Evolutionary conservation across 352 stramenopile species (phyloP).

Genomic region (Phytophthora meadii): DNA sequence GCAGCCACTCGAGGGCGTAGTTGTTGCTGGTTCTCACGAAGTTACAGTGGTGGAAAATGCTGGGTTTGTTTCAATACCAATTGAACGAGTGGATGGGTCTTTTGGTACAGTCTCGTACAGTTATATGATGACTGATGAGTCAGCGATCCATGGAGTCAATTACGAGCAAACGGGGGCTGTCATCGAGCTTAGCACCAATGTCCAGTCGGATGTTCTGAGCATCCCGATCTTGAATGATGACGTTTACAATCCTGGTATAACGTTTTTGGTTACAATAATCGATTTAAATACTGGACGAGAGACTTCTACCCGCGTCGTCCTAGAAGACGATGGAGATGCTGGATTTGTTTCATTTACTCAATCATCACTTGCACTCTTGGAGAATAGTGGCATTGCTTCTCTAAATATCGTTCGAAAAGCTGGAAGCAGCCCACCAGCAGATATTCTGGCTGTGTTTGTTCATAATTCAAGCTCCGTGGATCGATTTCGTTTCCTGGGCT

Average conservation of each 20-base stretch:
- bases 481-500: slow-evolving; percentile 48
- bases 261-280: slow-evolving; percentile 47
- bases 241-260: slow-evolving; percentile 49
- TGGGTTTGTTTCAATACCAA: slow-evolving; percentile 29
- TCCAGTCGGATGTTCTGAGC: slow-evolving; percentile 36
- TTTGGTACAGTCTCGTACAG: slow-evolving; percentile 49
- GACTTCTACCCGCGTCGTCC: slow-evolving; percentile 41
- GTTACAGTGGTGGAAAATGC: slow-evolving; percentile 43
- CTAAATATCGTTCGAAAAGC: slow-evolving; percentile 41
- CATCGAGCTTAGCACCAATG: slow-evolving; percentile 32
- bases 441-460: slow-evolving; percentile 36
- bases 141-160: slow-evolving; percentile 42
- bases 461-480: slow-evolving; percentile 22
- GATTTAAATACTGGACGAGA: slow-evolving; percentile 30
- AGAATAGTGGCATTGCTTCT: slow-evolving; percentile 37
- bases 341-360: slow-evolving; percentile 54
- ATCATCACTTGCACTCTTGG: slow-evolving; percentile 23
- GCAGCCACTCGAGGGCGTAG: slow-evolving; percentile 34
- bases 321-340: slow-evolving; percentile 64
- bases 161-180: slow-evolving; percentile 27
- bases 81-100: slow-evolving; percentile 60
- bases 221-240: slow-evolving; percentile 56
- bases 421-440: slow-evolving; percentile 32
- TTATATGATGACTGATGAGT: slow-evolving; percentile 45
- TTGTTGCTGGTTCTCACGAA: slow-evolving; percentile 29